Conservation (phyloP, 371 early-diverging fungal genomes). For the Blastocladiella emersonii region DNA sequence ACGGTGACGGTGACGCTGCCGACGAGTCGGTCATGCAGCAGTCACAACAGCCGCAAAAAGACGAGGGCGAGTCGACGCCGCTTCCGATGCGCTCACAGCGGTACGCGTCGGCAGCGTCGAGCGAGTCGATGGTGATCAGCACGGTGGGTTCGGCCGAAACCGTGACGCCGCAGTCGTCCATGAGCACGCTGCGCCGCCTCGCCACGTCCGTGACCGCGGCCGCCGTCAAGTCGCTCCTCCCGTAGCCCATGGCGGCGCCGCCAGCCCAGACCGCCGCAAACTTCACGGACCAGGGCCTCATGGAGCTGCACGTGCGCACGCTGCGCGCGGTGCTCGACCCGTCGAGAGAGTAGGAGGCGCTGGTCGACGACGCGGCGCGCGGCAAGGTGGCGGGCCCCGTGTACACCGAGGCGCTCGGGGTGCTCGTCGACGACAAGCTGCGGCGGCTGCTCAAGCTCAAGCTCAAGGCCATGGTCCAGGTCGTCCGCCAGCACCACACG, state of each 20-base stretch:
- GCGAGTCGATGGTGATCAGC: neutral
- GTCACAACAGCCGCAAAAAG: too few species aligned
- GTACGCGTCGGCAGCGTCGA: neutral
- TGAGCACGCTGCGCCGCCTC: neutral
- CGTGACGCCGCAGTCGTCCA: neutral
- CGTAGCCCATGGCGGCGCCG: too few species aligned
- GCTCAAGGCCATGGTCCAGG: neutral
- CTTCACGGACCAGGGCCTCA: neutral
- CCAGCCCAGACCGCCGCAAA: too few species aligned
- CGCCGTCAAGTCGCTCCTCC: too few species aligned
- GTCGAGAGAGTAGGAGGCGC: neutral
- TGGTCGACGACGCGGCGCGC: neutral
- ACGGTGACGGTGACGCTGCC: too few species aligned
- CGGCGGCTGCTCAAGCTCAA: neutral
- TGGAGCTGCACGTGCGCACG: neutral
- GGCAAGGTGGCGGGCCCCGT: neutral
- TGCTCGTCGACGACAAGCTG: neutral
- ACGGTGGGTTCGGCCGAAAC: neutral
- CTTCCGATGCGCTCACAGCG: neutral
- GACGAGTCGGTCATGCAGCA: too few species aligned
- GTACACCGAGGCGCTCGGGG: neutral
- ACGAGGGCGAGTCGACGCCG: too few species aligned
- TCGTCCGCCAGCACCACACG: neutral
- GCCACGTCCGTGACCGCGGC: too few species aligned
- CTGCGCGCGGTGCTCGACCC: neutral